These are phyloP conservation scores for Phaeosphaeriaceae sp. DNA, from an alignment of 2,329 filamentous ascomycete species.

Conservation along the genomic window DNA sequence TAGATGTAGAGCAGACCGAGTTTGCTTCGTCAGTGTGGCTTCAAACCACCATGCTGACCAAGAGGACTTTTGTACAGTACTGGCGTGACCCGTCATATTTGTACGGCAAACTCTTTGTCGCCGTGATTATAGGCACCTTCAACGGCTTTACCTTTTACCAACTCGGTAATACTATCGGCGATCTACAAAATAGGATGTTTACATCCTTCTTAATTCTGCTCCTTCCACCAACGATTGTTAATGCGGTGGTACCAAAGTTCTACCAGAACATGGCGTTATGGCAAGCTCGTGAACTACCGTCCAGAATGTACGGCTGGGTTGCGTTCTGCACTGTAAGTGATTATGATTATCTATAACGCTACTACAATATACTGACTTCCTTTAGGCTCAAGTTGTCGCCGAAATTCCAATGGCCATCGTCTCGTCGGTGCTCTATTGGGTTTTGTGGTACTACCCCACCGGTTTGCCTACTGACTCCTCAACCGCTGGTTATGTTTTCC, in stretches of 20 bases:
- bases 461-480: conserved; percentile 70
- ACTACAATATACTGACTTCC: neutral
- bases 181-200: conserved; percentile 82
- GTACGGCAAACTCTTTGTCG: conserved; percentile 76
- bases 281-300: conserved; percentile 75
- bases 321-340: conserved; percentile 59
- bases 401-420: conserved; percentile 76
- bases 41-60: conserved; percentile 71
- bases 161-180: conserved; percentile 67
- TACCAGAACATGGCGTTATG: conserved; percentile 74
- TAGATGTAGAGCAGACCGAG: conserved; percentile 51
- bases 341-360: too few species aligned
- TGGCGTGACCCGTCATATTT: conserved; percentile 79
- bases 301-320: conserved; percentile 77
- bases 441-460: conserved; percentile 78
- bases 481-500: conserved; percentile 75
- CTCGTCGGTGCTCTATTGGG: conserved; percentile 70
- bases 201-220: conserved; percentile 66
- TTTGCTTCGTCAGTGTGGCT: conserved; percentile 70
- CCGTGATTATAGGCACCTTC: conserved; percentile 75
- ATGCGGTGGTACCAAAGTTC: conserved; percentile 78
- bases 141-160: conserved; percentile 81
- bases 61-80: conserved; percentile 73
- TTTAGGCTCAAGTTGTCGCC: conserved; percentile 67
- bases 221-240: conserved; percentile 73